Evolutionary conservation across 345 rosid species (phyloP), one percentile per base, ranked within the genome.

Genomic region (Geranium rotundifolium): DNA sequence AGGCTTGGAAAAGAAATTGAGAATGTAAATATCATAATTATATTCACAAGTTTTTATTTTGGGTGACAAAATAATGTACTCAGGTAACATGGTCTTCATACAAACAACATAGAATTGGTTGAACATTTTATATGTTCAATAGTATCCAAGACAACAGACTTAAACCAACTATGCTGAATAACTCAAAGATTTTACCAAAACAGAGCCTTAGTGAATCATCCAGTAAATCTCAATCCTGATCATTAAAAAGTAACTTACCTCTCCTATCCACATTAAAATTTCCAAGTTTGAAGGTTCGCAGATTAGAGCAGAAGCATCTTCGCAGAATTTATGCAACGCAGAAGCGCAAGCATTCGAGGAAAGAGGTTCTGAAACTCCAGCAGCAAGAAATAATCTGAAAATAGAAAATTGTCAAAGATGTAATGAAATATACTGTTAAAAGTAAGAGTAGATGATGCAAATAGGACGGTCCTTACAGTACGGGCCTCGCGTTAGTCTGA

Each of bases 341-440:
- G 81, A 76, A 50, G 91, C 95, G 75, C 96, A 92, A 74, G 98
- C 84, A 80, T 75, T 83, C 56, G 89, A 85, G 63, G 83, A 84
- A 58, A 77, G 80, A 61, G 89, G 84, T 73, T 84, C 81, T 57
- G 95, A 81, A 64, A 92, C 84, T 64, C 98, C 98, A 65, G 93
- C 81, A 34, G 93, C 98, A 62, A 89, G 92, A 82, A 92, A 92
- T 73, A 89, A 87, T 73, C 98, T 92, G 95, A 78, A 84, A 84
- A 68, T 31, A 77, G 76, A 73, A 75, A 83, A 68, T 82, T 63
- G 80, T 79, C 61, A 67, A 58, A 71, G 29, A 59, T 65, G 58
- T 58, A 57, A 37, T 17, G 54, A 5, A 34, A 34, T 34, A 8
- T 7, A n/a, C 58, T 56, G 18, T n/a, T n/a, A 17, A 56, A 3